Conservation (phyloP, 352 stramenopile genomes). For the Pythium dissimile region DNA sequence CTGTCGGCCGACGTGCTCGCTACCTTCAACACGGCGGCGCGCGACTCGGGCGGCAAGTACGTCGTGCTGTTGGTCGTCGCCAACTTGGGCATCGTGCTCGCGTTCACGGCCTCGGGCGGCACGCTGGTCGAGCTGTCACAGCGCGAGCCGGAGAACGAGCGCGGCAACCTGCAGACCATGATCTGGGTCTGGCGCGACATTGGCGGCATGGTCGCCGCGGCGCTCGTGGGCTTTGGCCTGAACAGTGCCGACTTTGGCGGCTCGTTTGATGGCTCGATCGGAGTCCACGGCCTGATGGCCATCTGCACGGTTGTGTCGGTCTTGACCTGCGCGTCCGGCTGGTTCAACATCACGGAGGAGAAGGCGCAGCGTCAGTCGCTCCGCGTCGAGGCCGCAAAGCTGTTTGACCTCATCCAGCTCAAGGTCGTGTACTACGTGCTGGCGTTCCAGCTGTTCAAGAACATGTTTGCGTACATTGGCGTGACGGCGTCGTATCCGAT, state of each 20-base stretch:
- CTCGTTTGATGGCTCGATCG: conserved; percentile 17
- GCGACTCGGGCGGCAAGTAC: conserved; percentile 26
- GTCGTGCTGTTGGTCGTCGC: conserved; percentile 46
- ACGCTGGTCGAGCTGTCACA: conserved; percentile 37
- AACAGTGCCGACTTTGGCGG: conserved; percentile 29
- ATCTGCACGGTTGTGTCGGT: conserved; percentile 20
- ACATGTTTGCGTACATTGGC: conserved; percentile 26
- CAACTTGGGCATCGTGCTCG: conserved; percentile 54
- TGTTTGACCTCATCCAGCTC: conserved; percentile 29
- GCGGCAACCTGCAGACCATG: conserved; percentile 31
- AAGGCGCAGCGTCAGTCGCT: conserved; percentile 13
- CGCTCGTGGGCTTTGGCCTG: conserved; percentile 30
- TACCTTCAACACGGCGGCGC: conserved; percentile 27
- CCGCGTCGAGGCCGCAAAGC: conserved; percentile 12
- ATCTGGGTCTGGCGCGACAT: conserved; percentile 21
- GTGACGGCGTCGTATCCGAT: conserved; percentile 28
- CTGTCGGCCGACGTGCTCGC: conserved; percentile 10
- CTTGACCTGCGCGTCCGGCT: conserved; percentile 5
- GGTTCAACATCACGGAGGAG: conserved; percentile 28
- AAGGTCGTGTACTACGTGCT: conserved; percentile 29
- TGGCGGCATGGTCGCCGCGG: conserved; percentile 13
- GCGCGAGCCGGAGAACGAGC: conserved; percentile 25
- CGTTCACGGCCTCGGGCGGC: conserved; percentile 44
- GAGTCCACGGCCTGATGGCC: conserved; percentile 18
- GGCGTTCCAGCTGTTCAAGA: conserved; percentile 31